Base-by-base conservation (phyloP, 2,329 filamentous ascomycete species). In the Cladosporium sp. region DNA sequence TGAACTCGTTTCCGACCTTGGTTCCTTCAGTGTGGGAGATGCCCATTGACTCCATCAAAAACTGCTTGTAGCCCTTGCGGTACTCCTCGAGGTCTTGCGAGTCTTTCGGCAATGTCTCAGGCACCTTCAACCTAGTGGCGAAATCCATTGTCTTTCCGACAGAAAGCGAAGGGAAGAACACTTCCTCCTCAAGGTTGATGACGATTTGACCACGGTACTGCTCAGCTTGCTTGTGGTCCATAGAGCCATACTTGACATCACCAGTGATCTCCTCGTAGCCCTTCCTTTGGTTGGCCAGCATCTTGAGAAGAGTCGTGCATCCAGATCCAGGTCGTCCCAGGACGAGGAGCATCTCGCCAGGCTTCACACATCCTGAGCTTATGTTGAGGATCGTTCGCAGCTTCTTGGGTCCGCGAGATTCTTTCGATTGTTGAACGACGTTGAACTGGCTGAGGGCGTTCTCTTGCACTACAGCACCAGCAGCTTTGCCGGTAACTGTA, bases 11-110 rank as follows among this genome's bases (percentile, higher is more conserved):
- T 8, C 91, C 91, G 20, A 96, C 90, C 28, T 92, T 83, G 0
- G 91, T 96, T 69, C 91, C 83, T 42, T 84, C 81, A 0, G 91
- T 95, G 71, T 96, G 91, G 70, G 91, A 88, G 57, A 96, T 95
- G 69, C 92, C 73, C 76, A 86, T 79, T 0, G 81, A 80, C 56
- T 79, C 70, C 1, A 87, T 75, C 1, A 87, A 66, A 58, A 86
- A 86, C 13, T 83, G 74, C 25, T 78, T 78, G 1, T 72, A 76
- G 51, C 78, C 73, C 1, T 69, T 61, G 4, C 78, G 78, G 40
- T 77, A 77, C 7, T 82, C 77, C 35, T 81, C 76, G 1, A 69
- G 58, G 4, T 71, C 75, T 1, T 70, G 64, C 6, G 68, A 61
- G 24, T 65, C 70, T 4, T 69, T 62, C 3, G 73, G 62, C 57